phyloP scores from a whole-genome alignment of 768 basidiomycete genomes.

The Steccherinum ochraceum region DNA sequence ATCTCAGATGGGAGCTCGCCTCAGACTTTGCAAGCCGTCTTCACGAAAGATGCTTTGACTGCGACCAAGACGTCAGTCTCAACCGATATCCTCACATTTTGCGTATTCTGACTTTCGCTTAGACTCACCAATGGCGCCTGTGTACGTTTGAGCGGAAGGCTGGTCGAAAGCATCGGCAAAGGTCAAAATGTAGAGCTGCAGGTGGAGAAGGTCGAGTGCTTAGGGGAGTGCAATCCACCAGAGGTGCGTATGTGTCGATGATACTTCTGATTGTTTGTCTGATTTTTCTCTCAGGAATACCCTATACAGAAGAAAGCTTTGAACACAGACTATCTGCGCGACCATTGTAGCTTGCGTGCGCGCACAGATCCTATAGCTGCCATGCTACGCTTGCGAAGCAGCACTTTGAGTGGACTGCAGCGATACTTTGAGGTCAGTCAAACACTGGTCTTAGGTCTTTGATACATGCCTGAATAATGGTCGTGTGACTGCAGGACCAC shows the following conservation, averaged over 20 bases:
- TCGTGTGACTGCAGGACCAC: slow-evolving; percentile 46
- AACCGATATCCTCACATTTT: not conserved
- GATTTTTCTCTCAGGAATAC: slow-evolving; percentile 69
- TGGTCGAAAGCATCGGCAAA: slow-evolving; percentile 40
- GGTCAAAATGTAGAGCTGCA: slow-evolving; percentile 49
- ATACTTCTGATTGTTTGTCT: slow-evolving; percentile 10
- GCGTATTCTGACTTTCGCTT: not conserved
- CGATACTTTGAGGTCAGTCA: slow-evolving; percentile 61
- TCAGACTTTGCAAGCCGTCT: slow-evolving; percentile 73
- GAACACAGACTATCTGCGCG: slow-evolving; percentile 73
- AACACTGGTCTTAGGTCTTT: not conserved
- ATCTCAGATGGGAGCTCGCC: slow-evolving; percentile 75
- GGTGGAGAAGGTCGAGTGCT: slow-evolving; percentile 39
- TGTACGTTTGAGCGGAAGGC: slow-evolving; percentile 41
- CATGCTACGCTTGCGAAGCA: slow-evolving; percentile 69
- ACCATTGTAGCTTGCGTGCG: slow-evolving; percentile 82
- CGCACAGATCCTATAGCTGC: slow-evolving; percentile 67
- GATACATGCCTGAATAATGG: too few species aligned
- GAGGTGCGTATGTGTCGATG: slow-evolving; percentile 33
- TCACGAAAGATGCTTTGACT: slow-evolving; percentile 35
- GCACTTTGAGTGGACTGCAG: slow-evolving; percentile 48
- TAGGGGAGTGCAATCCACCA: slow-evolving; percentile 56
- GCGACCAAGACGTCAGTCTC: slow-evolving; percentile 24
- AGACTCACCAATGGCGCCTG: slow-evolving; percentile 52
- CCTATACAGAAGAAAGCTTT: slow-evolving; percentile 90